A percentile compares a stretch with the other conserved stretches of the same genome.
phyloP scores from a whole-genome alignment of 106 monocot genomes.

The Dendrobium nobile region DNA sequence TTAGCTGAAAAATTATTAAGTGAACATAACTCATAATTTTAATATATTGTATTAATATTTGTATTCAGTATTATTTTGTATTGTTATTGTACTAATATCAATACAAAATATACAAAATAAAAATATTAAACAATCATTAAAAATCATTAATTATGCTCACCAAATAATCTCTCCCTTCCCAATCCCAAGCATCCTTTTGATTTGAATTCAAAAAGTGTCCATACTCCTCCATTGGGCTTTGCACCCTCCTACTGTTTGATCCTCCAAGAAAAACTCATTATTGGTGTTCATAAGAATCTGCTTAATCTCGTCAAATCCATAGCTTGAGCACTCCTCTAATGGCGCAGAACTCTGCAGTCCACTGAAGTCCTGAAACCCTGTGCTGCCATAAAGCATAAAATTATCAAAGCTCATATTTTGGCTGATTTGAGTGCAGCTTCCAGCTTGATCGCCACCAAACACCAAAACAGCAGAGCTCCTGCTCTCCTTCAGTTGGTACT shows the following conservation, averaged over 20 bases:
- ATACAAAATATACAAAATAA: conserved; percentile 4
- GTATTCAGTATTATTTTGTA: conserved; percentile 4
- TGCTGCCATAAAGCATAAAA: not conserved
- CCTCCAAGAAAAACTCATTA: not conserved
- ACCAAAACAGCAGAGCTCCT: not conserved
- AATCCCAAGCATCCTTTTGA: not conserved
- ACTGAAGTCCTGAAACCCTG: not conserved
- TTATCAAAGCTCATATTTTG: conserved; percentile 1
- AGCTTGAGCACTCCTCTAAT: conserved; percentile 3
- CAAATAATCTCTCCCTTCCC: not conserved
- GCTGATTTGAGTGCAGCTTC: not conserved
- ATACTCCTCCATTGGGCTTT: not conserved
- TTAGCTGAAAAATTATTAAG: not conserved
- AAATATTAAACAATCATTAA: not conserved
- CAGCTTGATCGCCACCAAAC: not conserved
- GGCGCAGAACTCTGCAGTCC: not conserved
- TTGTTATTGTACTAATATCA: conserved; percentile 2
- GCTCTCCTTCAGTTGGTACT: not conserved
- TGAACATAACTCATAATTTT: not conserved
- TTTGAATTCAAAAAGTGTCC: not conserved
- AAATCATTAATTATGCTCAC: not conserved
- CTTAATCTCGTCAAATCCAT: conserved; percentile 4
- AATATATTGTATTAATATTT: not conserved
- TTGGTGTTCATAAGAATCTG: not conserved
- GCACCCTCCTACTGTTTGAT: not conserved